Percentiles rank a stretch among this genome's conserved stretches.
phyloP scores from a whole-genome alignment of 2,329 filamentous ascomycete genomes.

The Penicillium sp. region DNA sequence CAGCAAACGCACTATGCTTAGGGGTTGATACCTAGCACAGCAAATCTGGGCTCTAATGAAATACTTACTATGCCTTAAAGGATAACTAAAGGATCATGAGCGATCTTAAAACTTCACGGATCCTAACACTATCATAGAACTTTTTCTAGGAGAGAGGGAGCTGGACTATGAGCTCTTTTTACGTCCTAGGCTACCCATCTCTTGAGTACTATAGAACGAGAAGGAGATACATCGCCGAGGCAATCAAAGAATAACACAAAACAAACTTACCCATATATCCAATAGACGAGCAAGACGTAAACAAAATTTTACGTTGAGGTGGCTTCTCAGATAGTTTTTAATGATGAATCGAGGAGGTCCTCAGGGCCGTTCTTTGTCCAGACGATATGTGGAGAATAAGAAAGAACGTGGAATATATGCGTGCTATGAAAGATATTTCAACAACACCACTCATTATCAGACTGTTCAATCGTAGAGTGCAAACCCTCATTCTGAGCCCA shows the following conservation, averaged over 20 bases:
- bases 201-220: too few species aligned
- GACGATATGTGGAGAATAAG: background rate
- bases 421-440: background rate
- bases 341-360: background rate
- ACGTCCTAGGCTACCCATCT: too few species aligned
- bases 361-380: background rate
- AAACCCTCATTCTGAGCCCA: slow-evolving; percentile 62
- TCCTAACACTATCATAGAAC: too few species aligned
- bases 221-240: too few species aligned
- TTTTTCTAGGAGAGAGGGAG: too few species aligned
- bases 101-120: too few species aligned
- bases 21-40: background rate
- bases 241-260: background rate
- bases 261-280: background rate
- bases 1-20: background rate
- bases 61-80: background rate
- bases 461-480: background rate
- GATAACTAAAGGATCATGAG: too few species aligned
- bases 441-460: background rate
- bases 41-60: too few species aligned
- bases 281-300: too few species aligned
- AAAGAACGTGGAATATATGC: background rate
- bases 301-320: background rate
- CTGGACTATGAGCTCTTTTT: too few species aligned
- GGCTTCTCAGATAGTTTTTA: background rate